Percentiles rank a stretch among this genome's conserved stretches.
These are phyloP conservation scores for Cruciata laevipes DNA, from an alignment of 257 asterid species.

Conservation along the genomic window DNA sequence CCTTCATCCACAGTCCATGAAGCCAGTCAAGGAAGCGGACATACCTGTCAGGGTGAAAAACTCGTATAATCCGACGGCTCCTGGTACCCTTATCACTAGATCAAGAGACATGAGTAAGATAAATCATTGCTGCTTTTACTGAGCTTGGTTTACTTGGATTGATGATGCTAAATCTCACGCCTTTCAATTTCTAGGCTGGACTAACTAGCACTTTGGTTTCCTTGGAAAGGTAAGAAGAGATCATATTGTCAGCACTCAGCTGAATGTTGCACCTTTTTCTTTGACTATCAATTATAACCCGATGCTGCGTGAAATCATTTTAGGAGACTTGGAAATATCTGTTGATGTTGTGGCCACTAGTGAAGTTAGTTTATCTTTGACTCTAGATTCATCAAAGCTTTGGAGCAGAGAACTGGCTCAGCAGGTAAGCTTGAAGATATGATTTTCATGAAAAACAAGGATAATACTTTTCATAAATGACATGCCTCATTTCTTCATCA, in stretches of 20 bases:
- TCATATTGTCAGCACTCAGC: constrained; percentile 2
- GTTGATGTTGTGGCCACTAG: constrained; percentile 97
- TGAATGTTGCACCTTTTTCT: no score
- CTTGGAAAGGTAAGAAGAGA: constrained; percentile 66
- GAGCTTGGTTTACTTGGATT: constrained; percentile 6
- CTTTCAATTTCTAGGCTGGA: constrained; percentile 54
- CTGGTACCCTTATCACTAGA: constrained; percentile 77
- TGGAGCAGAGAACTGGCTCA: constrained; percentile 94
- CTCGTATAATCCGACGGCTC: constrained; percentile 86
- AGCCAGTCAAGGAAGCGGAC: constrained; percentile 92
- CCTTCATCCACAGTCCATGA: constrained; percentile 95
- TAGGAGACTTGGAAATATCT: constrained; percentile 90
- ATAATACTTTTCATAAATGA: no score
- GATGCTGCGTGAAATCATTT: constrained; percentile 29
- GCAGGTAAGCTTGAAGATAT: constrained; percentile 56
- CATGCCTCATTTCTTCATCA: not conserved
- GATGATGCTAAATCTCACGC: constrained; percentile 9
- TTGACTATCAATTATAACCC: constrained; percentile 9
- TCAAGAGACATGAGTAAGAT: constrained; percentile 85
- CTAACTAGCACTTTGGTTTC: constrained; percentile 89
- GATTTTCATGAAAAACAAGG: constrained; percentile 6
- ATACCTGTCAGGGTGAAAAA: constrained; percentile 91
- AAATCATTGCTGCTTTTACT: constrained; percentile 9
- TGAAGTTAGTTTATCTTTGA: constrained; percentile 89
- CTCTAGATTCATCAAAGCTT: constrained; percentile 87